Conservation (phyloP, 1,284 basidiomycete species). For the Sutorius eximius region DNA sequence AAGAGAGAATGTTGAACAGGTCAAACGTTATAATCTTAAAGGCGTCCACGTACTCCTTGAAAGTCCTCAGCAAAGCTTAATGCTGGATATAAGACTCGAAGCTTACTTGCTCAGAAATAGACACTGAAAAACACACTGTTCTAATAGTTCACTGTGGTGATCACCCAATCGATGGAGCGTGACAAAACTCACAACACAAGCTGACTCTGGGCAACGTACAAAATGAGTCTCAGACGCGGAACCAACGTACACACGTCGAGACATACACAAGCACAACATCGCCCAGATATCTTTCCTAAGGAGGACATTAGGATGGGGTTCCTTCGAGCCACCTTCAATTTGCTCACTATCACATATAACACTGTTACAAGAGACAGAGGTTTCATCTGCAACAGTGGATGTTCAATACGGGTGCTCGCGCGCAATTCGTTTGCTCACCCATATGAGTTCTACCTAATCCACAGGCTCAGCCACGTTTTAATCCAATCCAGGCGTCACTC, state of each 20-base stretch:
- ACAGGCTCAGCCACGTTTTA: slow-evolving; percentile 1
- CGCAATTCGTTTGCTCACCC: slow-evolving; percentile 22
- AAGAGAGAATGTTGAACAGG: background rate
- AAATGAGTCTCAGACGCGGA: slow-evolving; percentile 4
- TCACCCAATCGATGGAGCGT: background rate
- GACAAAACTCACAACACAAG: slow-evolving; percentile 18
- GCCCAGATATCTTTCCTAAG: slow-evolving; percentile 33
- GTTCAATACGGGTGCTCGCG: background rate
- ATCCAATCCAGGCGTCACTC: slow-evolving; percentile 2
- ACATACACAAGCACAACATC: slow-evolving; percentile 33
- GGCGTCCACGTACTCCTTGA: slow-evolving; percentile 25
- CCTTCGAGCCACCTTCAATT: background rate
- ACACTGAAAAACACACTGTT: slow-evolving; percentile 26
- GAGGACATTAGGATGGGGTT: slow-evolving; percentile 4
- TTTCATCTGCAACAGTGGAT: slow-evolving; percentile 22
- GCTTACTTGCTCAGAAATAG: slow-evolving; percentile 23
- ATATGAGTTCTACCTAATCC: slow-evolving; percentile 33
- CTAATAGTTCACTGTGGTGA: background rate
- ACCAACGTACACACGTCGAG: background rate
- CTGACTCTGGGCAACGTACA: slow-evolving; percentile 16
- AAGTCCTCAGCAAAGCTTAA: slow-evolving; percentile 6
- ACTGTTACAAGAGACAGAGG: slow-evolving; percentile 26
- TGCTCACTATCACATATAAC: slow-evolving; percentile 29
- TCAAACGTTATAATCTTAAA: slow-evolving; percentile 4
- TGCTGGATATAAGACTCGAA: background rate